A percentile compares a stretch with the other conserved stretches of the same genome.
Conservation (phyloP, 75 land plant species). For the Selaginella tamariscina region DNA sequence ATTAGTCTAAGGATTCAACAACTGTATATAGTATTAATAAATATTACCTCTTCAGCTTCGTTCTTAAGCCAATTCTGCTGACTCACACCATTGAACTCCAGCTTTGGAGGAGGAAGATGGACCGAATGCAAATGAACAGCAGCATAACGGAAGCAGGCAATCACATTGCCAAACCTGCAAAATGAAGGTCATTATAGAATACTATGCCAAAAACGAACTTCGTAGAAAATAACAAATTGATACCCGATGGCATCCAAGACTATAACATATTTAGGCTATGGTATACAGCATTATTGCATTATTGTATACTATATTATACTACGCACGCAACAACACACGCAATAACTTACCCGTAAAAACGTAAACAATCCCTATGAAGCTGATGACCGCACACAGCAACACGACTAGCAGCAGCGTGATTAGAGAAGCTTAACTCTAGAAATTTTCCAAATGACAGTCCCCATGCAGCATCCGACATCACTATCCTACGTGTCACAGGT, state of each 20-base stretch:
- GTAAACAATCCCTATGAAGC: conserved; percentile 63
- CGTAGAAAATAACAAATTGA: too few species aligned
- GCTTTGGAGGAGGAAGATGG: conserved; percentile 49
- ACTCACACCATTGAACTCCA: conserved; percentile 47
- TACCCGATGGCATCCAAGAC: too few species aligned
- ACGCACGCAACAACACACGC: background rate
- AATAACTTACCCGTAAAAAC: conserved; percentile 70
- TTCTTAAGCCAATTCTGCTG: conserved; percentile 44
- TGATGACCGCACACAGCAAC: conserved; percentile 71
- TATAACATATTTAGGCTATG: too few species aligned
- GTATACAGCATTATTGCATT: too few species aligned
- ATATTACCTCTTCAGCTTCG: conserved; percentile 62
- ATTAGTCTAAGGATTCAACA: too few species aligned
- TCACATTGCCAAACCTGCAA: conserved; percentile 61
- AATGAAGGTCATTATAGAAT: background rate
- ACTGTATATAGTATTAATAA: too few species aligned
- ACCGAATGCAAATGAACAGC: conserved; percentile 45
- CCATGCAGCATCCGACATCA: conserved; percentile 68
- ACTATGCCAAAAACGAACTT: background rate
- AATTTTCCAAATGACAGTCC: conserved; percentile 91
- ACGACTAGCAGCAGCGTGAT: conserved; percentile 39
- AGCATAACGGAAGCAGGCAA: conserved; percentile 73
- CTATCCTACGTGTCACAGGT: conserved; percentile 53
- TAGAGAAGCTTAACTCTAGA: conserved; percentile 79
- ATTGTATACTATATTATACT: background rate